A percentile compares a stretch with the other conserved stretches of the same genome.
phyloP scores from a whole-genome alignment of 352 stramenopile species.

The Pythium rishiriense region DNA sequence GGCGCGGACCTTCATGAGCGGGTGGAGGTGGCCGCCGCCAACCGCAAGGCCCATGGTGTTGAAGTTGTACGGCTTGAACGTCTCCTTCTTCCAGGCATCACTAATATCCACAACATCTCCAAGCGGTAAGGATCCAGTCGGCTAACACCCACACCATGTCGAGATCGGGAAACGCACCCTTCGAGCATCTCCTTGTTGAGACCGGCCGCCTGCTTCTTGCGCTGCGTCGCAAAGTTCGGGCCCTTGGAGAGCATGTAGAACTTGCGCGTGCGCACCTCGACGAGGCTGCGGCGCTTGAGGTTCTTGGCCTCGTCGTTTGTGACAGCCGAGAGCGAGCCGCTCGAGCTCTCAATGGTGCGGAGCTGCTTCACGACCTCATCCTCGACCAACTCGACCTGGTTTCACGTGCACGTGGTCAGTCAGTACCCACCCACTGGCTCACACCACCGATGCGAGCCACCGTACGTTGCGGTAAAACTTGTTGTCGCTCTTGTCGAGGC shows the following conservation, averaged over 20 bases:
- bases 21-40: slow-evolving; percentile 97
- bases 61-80: slow-evolving; percentile 99
- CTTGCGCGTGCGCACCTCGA: slow-evolving; percentile 89
- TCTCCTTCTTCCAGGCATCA: slow-evolving; percentile 93
- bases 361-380: slow-evolving; percentile 87
- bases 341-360: slow-evolving; percentile 64
- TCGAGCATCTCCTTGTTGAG: slow-evolving; percentile 99
- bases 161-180: slow-evolving; percentile 40
- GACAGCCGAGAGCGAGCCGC: slow-evolving; percentile 67
- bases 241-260: slow-evolving; percentile 95
- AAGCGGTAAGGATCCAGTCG: not conserved
- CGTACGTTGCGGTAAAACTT: slow-evolving; percentile 85
- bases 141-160: not conserved
- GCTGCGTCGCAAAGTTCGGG: slow-evolving; percentile 90
- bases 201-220: slow-evolving; percentile 96
- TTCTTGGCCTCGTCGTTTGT: slow-evolving; percentile 74
- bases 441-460: not conserved
- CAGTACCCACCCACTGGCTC: not conserved
- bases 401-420: not conserved
- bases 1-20: slow-evolving; percentile 96
- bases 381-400: slow-evolving; percentile 49
- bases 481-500: slow-evolving; percentile 89
- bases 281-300: slow-evolving; percentile 83
- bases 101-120: slow-evolving; percentile 22
- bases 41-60: slow-evolving; percentile 94